Evolutionary conservation across 2,329 filamentous ascomycete genomes (phyloP).

Genomic region (Westerdykella ornata): DNA sequence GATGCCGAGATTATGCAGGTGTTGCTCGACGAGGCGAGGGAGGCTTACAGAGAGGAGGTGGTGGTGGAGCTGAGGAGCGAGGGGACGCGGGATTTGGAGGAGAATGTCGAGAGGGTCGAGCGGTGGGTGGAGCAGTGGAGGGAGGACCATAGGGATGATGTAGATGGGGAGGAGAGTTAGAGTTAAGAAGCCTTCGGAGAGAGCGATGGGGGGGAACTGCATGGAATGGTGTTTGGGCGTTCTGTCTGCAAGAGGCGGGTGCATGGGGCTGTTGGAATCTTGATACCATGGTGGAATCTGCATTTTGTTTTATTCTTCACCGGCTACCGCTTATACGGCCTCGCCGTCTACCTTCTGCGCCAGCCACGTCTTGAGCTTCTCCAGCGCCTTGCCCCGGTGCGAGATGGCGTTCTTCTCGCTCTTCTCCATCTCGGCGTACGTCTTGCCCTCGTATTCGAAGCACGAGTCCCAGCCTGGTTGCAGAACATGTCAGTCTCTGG

Average conservation of each 20-base stretch:
- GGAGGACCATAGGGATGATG: slow-evolving; percentile 49
- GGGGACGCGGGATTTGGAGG: slow-evolving; percentile 78
- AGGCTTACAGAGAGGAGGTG: slow-evolving; percentile 78
- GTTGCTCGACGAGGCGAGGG: slow-evolving; percentile 78
- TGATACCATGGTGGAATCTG: too few species aligned
- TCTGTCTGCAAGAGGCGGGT: neutral
- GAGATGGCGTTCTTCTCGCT: slow-evolving; percentile 84
- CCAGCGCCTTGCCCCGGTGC: slow-evolving; percentile 79
- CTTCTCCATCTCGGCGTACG: slow-evolving; percentile 94
- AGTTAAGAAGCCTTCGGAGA: neutral
- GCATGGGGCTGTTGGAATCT: neutral
- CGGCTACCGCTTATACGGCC: too few species aligned
- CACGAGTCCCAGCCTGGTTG: slow-evolving; percentile 93
- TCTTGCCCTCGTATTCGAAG: slow-evolving; percentile 84
- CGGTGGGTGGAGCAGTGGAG: slow-evolving; percentile 80
- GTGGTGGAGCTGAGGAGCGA: slow-evolving; percentile 86
- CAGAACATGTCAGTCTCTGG: too few species aligned
- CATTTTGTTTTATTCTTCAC: too few species aligned
- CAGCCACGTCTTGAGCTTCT: slow-evolving; percentile 80
- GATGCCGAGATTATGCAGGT: slow-evolving; percentile 98
- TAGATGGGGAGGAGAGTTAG: slow-evolving; percentile 7
- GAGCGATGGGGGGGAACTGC: slow-evolving; percentile 1
- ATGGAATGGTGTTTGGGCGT: slow-evolving; percentile 11
- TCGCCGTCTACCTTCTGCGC: slow-evolving; percentile 38
- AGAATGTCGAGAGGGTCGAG: slow-evolving; percentile 77